Evolutionary conservation across 73 alveolate species (phyloP).

Genomic region (Tetrahymena malaccensis): DNA sequence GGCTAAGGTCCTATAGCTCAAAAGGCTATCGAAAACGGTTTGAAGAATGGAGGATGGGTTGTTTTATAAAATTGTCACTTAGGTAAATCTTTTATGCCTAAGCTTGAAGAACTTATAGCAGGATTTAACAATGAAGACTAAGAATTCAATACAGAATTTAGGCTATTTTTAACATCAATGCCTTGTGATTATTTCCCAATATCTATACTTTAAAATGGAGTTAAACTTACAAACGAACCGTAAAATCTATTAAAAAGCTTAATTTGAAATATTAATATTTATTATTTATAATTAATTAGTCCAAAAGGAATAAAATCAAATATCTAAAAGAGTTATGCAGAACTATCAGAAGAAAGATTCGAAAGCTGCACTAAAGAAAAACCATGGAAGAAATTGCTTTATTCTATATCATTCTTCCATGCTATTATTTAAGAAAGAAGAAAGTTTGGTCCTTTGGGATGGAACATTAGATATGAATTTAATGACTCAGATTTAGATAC

Average conservation of each 20-base stretch:
- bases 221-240: constrained; percentile 96
- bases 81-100: constrained; percentile 98
- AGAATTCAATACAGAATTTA: constrained; percentile 65
- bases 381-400: constrained; percentile 77
- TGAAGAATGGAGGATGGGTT: constrained; percentile 97
- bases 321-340: constrained; percentile 71
- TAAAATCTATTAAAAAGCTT: constrained; percentile 1
- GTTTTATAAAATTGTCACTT: constrained; percentile 97
- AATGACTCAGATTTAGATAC: constrained; percentile 94
- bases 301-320: constrained; percentile 73
- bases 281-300: no score
- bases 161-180: constrained; percentile 94
- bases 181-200: constrained; percentile 97
- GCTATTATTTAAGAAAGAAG: constrained; percentile 93
- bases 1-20: constrained; percentile 97
- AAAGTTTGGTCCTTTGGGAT: constrained; percentile 97
- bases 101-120: constrained; percentile 90
- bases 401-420: constrained; percentile 93
- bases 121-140: constrained; percentile 16
- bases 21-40: constrained; percentile 86
- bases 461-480: constrained; percentile 94
- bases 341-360: constrained; percentile 68
- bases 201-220: constrained; percentile 83
- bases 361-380: constrained; percentile 73
- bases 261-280: constrained; percentile 1